Evolutionary conservation across 805 yeast genomes (phyloP).

Genomic region (Kodamaea sagamina): DNA sequence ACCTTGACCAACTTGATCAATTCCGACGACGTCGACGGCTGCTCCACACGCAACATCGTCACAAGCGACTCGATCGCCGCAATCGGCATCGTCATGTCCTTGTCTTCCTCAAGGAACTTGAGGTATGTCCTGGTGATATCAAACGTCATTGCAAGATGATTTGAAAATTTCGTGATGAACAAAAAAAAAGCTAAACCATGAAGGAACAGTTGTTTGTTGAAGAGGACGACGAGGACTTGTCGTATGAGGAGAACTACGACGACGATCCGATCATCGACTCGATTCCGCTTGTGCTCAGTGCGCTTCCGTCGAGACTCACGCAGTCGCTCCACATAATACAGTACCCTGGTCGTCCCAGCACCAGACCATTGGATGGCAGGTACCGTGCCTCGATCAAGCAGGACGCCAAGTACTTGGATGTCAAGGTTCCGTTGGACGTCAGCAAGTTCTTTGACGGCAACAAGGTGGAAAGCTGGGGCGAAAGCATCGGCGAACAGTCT

Average conservation of each 20-base stretch:
- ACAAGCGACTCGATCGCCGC: constrained; percentile 97
- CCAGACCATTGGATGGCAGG: constrained; percentile 38
- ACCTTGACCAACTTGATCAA: constrained; percentile 77
- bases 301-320: constrained; percentile 22
- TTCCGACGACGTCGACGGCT: constrained; percentile 93
- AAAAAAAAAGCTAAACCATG: constrained; percentile 4
- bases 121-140: constrained; percentile 83
- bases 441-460: constrained; percentile 63
- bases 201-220: constrained; percentile 13
- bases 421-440: constrained; percentile 75
- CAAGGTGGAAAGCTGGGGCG: constrained; percentile 65
- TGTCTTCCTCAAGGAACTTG: constrained; percentile 78
- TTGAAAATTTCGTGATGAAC: constrained; percentile 7
- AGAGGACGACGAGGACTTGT: constrained; percentile 7
- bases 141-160: constrained; percentile 37
- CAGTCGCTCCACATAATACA: constrained; percentile 42
- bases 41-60: constrained; percentile 74
- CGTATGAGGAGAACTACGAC: constrained; percentile 13
- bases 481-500: constrained; percentile 57
- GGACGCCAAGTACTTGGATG: constrained; percentile 63
- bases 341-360: constrained; percentile 49
- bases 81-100: constrained; percentile 98
- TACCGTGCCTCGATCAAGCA: constrained; percentile 59
- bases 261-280: constrained; percentile 42
- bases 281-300: constrained; percentile 36